Conservation (phyloP, 2,329 filamentous ascomycete genomes). For the Exophiala dermatitidis region DNA sequence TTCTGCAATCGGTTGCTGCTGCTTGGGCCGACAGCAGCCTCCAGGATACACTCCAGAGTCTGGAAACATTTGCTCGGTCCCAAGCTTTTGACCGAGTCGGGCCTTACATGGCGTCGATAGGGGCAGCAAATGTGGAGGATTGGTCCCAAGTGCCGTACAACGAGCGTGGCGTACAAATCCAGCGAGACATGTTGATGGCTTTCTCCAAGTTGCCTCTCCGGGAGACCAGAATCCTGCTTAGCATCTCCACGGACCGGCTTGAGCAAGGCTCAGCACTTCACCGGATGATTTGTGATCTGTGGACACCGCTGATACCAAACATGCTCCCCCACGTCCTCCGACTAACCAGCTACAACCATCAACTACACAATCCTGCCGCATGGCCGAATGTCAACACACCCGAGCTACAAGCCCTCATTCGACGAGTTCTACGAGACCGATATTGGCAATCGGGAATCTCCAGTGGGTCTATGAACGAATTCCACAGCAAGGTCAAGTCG, state of each 20-base stretch:
- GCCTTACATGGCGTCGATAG: constrained; percentile 64
- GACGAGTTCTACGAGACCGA: constrained; percentile 78
- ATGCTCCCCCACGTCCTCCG: constrained; percentile 83
- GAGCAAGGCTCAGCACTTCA: constrained; percentile 67
- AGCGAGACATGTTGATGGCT: constrained; percentile 68
- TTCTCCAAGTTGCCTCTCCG: constrained; percentile 65
- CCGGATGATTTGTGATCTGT: constrained; percentile 69
- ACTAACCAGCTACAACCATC: constrained; percentile 80
- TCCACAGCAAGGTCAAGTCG: constrained; percentile 82
- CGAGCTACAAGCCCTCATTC: constrained; percentile 70
- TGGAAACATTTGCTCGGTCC: constrained; percentile 69
- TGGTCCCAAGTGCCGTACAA: constrained; percentile 77
- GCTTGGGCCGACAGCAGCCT: constrained; percentile 71
- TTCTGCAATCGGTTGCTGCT: constrained; percentile 72
- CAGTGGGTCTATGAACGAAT: constrained; percentile 89
- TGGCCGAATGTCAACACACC: constrained; percentile 65
- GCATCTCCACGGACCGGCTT: constrained; percentile 83
- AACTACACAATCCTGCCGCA: constrained; percentile 77
- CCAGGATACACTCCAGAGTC: constrained; percentile 61
- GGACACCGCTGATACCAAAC: constrained; percentile 71
- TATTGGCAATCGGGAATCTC: constrained; percentile 99
- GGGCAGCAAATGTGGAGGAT: constrained; percentile 68
- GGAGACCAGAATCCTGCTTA: constrained; percentile 84
- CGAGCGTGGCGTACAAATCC: constrained; percentile 68
- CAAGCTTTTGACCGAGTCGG: constrained; percentile 75